A percentile compares a stretch with the other conserved stretches of the same genome.
Evolutionary conservation across 148 eudicot genomes (phyloP).

Genomic region (Nyssa sinensis): DNA sequence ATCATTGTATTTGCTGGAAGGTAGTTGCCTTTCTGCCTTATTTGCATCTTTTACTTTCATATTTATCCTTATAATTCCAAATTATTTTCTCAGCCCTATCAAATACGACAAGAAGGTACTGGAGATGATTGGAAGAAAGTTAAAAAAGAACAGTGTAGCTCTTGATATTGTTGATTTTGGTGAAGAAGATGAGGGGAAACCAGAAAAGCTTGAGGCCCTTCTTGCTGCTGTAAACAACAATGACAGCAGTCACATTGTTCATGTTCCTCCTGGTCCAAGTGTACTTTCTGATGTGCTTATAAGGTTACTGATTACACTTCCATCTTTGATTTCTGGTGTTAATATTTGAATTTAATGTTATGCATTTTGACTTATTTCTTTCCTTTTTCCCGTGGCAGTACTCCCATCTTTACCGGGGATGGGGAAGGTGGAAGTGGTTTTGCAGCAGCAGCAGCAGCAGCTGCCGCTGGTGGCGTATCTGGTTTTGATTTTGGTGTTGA

Average conservation of each 20-base stretch:
- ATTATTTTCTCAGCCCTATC: conserved; percentile 56
- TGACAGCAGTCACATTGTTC: conserved; percentile 91
- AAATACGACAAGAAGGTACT: conserved; percentile 77
- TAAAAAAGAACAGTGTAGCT: conserved; percentile 94
- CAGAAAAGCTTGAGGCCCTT: conserved; percentile 90
- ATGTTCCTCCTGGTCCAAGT: conserved; percentile 81
- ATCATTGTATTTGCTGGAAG: conserved; percentile 96
- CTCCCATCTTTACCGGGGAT: conserved; percentile 95
- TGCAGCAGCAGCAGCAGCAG: conserved; percentile 93
- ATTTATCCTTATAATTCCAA: neutral
- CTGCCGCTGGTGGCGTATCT: conserved; percentile 88
- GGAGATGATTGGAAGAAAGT: conserved; percentile 90
- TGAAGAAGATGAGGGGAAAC: conserved; percentile 85
- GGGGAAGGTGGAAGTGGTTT: conserved; percentile 96
- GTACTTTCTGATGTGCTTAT: conserved; percentile 87
- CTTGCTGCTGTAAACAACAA: conserved; percentile 85
- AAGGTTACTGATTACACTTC: conserved; percentile 45
- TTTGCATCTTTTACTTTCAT: neutral
- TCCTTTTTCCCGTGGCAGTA: conserved; percentile 38
- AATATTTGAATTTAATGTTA: neutral
- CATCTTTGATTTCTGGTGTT: neutral
- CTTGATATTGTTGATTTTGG: conserved; percentile 97
- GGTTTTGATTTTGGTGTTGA: conserved; percentile 97
- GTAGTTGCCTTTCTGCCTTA: conserved; percentile 26
- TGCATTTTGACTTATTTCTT: neutral